A percentile compares a stretch with the other conserved stretches of the same genome.
These are phyloP conservation scores for Cajanus cajan DNA, from an alignment of 306 rosid genomes.

Conservation along the genomic window DNA sequence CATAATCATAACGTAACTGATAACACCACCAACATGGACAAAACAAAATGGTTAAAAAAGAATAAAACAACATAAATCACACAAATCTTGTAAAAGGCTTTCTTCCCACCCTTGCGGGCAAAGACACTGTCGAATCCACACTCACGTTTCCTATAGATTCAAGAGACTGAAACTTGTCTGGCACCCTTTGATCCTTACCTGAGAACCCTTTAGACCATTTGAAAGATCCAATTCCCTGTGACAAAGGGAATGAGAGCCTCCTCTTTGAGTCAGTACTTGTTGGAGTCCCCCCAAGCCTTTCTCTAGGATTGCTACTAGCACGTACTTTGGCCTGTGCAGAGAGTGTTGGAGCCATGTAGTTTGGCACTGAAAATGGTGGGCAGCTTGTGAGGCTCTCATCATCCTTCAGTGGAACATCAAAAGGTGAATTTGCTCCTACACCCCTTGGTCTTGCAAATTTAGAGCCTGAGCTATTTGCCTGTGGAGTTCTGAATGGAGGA, in stretches of 20 bases:
- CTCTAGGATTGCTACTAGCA: conserved; percentile 70
- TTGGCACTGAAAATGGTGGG: conserved; percentile 92
- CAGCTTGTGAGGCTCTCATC: conserved; percentile 91
- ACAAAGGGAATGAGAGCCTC: conserved; percentile 71
- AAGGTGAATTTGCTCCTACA: conserved; percentile 57
- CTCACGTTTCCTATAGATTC: conserved; percentile 67
- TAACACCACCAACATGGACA: conserved; percentile 39
- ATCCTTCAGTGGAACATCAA: conserved; percentile 60
- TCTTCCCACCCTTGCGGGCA: conserved; percentile 83
- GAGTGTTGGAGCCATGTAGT: conserved; percentile 78
- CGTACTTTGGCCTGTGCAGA: conserved; percentile 83
- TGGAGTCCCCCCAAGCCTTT: conserved; percentile 66
- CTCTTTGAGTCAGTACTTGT: conserved; percentile 71
- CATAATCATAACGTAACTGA: conserved; percentile 43
- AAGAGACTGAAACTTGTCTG: conserved; percentile 60
- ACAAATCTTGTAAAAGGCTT: conserved; percentile 98
- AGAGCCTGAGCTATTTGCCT: conserved; percentile 45
- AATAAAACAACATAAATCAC: conserved; percentile 58
- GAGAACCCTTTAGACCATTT: conserved; percentile 83
- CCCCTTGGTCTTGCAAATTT: conserved; percentile 53
- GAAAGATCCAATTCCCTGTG: conserved; percentile 79
- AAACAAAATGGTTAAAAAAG: conserved; percentile 44
- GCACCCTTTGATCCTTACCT: conserved; percentile 50
- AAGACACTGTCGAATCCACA: conserved; percentile 81
- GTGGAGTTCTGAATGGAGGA: conserved; percentile 61